Conservation (phyloP, 1,284 basidiomycete species). For the Uromyces viciae-fabae region DNA sequence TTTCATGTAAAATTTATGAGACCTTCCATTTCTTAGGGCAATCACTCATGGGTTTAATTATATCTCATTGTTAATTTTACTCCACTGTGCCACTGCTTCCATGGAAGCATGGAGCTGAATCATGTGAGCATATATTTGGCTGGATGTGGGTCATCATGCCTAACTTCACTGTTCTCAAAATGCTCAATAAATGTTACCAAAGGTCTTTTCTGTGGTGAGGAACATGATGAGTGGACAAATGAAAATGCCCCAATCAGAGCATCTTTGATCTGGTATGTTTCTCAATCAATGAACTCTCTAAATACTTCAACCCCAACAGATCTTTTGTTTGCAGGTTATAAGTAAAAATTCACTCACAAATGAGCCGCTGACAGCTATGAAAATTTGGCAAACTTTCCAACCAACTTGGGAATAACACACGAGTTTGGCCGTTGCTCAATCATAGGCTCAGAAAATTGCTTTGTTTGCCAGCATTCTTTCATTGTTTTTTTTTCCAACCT, state of each 20-base stretch:
- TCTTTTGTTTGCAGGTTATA: slow-evolving; percentile 8
- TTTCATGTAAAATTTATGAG: no score
- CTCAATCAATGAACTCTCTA: no score
- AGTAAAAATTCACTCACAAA: slow-evolving; percentile 17
- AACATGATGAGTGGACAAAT: slow-evolving; percentile 24
- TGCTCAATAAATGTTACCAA: slow-evolving; percentile 27
- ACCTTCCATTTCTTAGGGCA: no score
- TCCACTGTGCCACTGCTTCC: neutral
- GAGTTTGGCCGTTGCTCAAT: slow-evolving; percentile 5
- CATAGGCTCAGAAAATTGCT: neutral
- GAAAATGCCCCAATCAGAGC: slow-evolving; percentile 31
- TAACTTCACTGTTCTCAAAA: neutral
- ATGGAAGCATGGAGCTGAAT: slow-evolving; percentile 9
- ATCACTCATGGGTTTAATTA: neutral
- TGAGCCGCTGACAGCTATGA: neutral
- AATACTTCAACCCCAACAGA: no score
- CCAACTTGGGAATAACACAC: slow-evolving; percentile 10
- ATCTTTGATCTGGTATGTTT: slow-evolving; percentile 2
- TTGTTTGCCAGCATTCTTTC: slow-evolving; percentile 1
- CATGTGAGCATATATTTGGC: slow-evolving; percentile 16
- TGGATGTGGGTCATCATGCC: slow-evolving; percentile 20
- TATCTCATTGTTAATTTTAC: neutral
- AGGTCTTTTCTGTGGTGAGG: slow-evolving; percentile 17
- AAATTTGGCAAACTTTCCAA: slow-evolving; percentile 13
- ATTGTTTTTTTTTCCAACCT: neutral